These are phyloP conservation scores for Thermomyces lanuginosus DNA, from an alignment of 2,329 filamentous ascomycete species.

Conservation along the genomic window DNA sequence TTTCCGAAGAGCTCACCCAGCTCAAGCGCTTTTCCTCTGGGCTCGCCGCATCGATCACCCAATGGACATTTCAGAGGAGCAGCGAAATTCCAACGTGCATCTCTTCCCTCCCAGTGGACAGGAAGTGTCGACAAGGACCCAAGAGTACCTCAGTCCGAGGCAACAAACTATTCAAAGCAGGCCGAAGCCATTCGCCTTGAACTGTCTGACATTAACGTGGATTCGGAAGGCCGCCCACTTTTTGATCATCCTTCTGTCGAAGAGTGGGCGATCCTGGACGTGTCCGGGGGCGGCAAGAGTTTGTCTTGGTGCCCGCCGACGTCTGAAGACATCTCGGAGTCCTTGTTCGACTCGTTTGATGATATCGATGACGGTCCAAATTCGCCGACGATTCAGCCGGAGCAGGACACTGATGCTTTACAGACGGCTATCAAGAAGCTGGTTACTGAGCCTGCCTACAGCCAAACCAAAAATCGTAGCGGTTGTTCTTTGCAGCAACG, in stretches of 20 bases:
- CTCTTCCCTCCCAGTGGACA: conserved; percentile 17
- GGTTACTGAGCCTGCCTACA: conserved; percentile 67
- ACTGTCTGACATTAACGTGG: conserved; percentile 21
- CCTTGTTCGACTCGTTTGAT: conserved; percentile 44
- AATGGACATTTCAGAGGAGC: conserved; percentile 9
- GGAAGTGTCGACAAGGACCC: conserved; percentile 13
- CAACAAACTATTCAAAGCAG: conserved; percentile 10
- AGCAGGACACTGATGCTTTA: conserved; percentile 65
- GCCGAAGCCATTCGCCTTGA: conserved; percentile 28
- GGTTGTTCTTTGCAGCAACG: conserved; percentile 6
- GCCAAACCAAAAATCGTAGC: conserved; percentile 26
- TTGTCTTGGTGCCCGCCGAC: no score
- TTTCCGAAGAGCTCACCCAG: conserved; percentile 40
- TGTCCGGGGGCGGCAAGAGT: conserved; percentile 54
- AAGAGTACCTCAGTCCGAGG: conserved; percentile 12
- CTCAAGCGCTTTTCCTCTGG: conserved; percentile 14
- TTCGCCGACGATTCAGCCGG: conserved; percentile 39
- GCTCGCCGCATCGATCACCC: conserved; percentile 11
- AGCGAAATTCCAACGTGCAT: conserved; percentile 6
- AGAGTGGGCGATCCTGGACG: conserved; percentile 66
- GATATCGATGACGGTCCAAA: conserved; percentile 30
- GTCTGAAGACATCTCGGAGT: no score
- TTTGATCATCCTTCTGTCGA: conserved; percentile 65
- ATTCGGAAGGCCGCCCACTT: conserved; percentile 33
- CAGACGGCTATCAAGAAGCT: conserved; percentile 67